Evolutionary conservation across 2,329 filamentous ascomycete genomes (phyloP), one percentile per base, ranked within the genome.

Genomic region (Xylaria sp.): DNA sequence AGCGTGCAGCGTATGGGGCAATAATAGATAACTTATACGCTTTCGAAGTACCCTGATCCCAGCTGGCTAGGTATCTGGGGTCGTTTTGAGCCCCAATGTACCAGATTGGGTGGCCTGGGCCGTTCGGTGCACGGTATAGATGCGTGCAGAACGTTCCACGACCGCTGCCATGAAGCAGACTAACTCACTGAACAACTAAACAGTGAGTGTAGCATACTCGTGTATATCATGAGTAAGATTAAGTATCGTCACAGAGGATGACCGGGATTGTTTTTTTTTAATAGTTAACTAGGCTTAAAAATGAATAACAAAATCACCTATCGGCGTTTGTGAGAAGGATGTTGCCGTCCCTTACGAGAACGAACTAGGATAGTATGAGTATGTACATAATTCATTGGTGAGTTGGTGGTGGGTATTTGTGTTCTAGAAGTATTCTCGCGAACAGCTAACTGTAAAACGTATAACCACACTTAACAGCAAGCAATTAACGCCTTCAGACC

Each of bases 1-100:
- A 62, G 58, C 45, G 62, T 55, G 50, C 20, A 36, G 41, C 20
- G 46, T 41, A 41, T 36, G 53, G 52, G 43, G 48, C 23, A 39
- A 41, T 57, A 39, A 28, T 50, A 41, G 46, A 30, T 56, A 32
- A 46, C n/a, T 55, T 48, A 64, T 48, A 56, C 55, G 36, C 39
- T 39, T 56, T 32, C 20, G 18, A 56, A 48, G 28, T 25, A 64
- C 46, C 56, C 23, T 67, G 65, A 67, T 64, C 65, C 65, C 41
- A 15, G 65, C 60, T 18, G 18, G 7, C 58, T 20, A 59, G 41
- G 46, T 18, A 46, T 61, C 63, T 46, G 39, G 63, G 63, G 53
- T 66, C 25, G 32, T 58, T 52, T 64, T 64, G 61, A 68, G 66
- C 66, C 66, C 66, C 66, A 68, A 65, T 36, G 65, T 56, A 43